Evolutionary conservation across 495 filamentous ascomycete genomes (phyloP).

Genomic region (Penicillium ucsense): DNA sequence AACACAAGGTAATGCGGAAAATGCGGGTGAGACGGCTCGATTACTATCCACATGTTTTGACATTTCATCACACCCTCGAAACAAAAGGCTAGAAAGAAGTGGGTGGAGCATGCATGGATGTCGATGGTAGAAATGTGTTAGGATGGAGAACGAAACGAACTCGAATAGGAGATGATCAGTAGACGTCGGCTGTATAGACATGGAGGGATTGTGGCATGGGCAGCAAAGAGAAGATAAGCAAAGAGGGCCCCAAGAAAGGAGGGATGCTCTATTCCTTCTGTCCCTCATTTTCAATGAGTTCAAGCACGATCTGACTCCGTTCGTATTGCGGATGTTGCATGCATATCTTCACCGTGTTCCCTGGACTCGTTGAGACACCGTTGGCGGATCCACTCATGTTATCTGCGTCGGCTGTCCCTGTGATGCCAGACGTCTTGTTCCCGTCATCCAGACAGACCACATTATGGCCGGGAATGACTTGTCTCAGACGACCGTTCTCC

Average conservation of each 20-base stretch:
- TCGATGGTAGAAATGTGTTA: no score
- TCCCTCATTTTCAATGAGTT: constrained; percentile 91
- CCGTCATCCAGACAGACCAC: constrained; percentile 86
- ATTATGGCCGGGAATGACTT: constrained; percentile 87
- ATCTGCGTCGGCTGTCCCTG: constrained; percentile 21
- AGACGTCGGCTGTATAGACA: no score
- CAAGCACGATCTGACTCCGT: constrained; percentile 75
- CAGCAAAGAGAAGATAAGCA: neutral
- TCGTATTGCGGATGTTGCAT: constrained; percentile 88
- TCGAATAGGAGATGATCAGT: no score
- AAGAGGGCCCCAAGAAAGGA: neutral
- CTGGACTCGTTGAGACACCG: constrained; percentile 15
- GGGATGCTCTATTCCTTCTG: constrained; percentile 50
- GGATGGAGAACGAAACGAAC: no score
- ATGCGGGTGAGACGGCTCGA: no score
- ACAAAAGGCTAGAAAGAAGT: no score
- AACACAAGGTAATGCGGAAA: no score
- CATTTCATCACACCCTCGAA: no score
- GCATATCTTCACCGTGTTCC: constrained; percentile 75
- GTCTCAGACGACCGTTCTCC: constrained; percentile 83
- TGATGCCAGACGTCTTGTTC: constrained; percentile 36
- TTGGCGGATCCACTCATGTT: constrained; percentile 21
- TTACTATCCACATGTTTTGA: no score
- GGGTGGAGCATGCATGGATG: no score
- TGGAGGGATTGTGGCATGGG: no score